A percentile compares a stretch with the other conserved stretches of the same genome.
These are phyloP conservation scores for Neurospora hispaniola DNA, from an alignment of 495 filamentous ascomycete species.

Conservation along the genomic window DNA sequence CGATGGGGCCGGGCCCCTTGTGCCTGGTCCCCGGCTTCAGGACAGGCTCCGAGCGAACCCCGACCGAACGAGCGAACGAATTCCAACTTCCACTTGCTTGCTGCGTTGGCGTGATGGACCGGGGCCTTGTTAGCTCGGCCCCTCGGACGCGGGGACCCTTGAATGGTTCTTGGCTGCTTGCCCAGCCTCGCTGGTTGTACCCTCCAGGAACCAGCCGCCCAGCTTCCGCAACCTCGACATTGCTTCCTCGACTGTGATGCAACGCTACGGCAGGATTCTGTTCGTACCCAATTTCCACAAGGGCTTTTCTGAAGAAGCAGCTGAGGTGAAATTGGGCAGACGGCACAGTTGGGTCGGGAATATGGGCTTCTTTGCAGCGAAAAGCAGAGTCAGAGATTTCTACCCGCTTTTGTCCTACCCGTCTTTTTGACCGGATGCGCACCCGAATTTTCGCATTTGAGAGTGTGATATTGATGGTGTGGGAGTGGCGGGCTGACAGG, in stretches of 20 bases:
- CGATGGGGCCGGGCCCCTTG: not conserved
- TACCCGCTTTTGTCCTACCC: not conserved
- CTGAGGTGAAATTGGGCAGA: not conserved
- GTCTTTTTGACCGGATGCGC: not conserved
- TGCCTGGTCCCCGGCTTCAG: not conserved
- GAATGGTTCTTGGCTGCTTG: not conserved
- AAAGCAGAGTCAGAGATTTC: not conserved
- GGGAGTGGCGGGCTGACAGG: not conserved
- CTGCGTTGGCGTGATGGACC: not conserved
- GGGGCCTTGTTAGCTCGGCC: slow-evolving; percentile 14
- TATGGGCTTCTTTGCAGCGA: not conserved
- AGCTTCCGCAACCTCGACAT: not conserved
- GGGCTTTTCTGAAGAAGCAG: not conserved
- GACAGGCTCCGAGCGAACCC: not conserved
- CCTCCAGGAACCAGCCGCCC: not conserved
- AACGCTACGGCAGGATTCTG: not conserved
- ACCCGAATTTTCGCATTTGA: not conserved
- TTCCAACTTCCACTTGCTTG: not conserved
- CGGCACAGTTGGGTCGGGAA: not conserved
- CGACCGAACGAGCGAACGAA: not conserved
- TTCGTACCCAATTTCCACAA: not conserved
- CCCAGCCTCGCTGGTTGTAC: not conserved
- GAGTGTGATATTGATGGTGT: not conserved
- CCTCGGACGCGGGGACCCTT: slow-evolving; percentile 6
- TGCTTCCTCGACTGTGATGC: not conserved